Conservation (phyloP, 1,284 basidiomycete genomes). For the Cutaneotrichosporon spelunceum region DNA sequence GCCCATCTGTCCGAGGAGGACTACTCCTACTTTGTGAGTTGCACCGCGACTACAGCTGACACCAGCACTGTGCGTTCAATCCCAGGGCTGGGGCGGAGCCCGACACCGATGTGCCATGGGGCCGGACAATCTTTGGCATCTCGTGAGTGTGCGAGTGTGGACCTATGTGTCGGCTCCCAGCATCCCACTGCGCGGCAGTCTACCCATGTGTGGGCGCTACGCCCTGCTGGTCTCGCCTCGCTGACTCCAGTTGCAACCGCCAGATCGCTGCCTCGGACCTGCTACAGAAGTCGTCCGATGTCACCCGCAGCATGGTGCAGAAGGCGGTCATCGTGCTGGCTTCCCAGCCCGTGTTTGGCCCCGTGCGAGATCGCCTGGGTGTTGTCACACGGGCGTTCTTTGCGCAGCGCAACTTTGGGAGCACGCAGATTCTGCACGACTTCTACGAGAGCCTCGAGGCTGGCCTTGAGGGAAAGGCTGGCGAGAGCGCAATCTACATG, state of each 20-base stretch:
- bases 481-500: constrained; percentile 50
- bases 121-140: constrained; percentile 81
- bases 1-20: constrained; percentile 92
- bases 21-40: constrained; percentile 79
- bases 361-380: constrained; percentile 74
- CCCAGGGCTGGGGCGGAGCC: constrained; percentile 25
- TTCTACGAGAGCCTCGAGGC: constrained; percentile 71
- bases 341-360: constrained; percentile 73
- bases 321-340: constrained; percentile 96
- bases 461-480: constrained; percentile 42
- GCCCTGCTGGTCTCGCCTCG: constrained; percentile 2
- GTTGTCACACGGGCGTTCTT: constrained; percentile 90
- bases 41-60: constrained; percentile 21
- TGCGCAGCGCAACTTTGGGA: constrained; percentile 80
- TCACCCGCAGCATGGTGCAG: constrained; percentile 93
- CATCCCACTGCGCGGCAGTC: neutral
- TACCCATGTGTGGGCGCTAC: neutral
- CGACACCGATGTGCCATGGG: constrained; percentile 42
- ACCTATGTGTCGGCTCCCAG: constrained; percentile 9
- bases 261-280: constrained; percentile 82
- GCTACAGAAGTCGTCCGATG: constrained; percentile 76
- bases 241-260: constrained; percentile 73
- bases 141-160: constrained; percentile 60
- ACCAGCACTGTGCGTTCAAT: constrained; percentile 60
- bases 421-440: constrained; percentile 76